Evolutionary conservation across 176 grass and related monocot species (phyloP), one percentile per base, ranked within the genome.

Genomic region (Aegilops umbellulata): DNA sequence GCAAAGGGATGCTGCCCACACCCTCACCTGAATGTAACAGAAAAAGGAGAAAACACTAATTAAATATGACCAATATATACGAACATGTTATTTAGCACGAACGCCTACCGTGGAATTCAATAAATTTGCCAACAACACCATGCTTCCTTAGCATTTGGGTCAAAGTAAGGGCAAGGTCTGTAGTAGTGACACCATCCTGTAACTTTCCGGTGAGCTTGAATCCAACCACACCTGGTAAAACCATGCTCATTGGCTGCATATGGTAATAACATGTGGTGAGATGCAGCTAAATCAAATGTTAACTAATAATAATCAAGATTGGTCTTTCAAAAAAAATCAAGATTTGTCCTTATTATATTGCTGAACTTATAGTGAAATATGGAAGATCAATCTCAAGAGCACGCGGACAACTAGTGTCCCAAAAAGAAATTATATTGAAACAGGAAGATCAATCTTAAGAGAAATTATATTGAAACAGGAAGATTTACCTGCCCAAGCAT

Each of bases 201-300:
- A 98, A 81, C 71, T 93, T 93, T 55, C 95, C 95, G 62, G 81
- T 83, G 63, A 98, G 78, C 63, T 95, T 92, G 77, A 98, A 95
- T 41, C 95, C 95, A 83, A 98, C 91, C 8, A 98, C 95, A 69
- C 95, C 95, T 35, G 93, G 95, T 72, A 98, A 90, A 78, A 98
- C 95, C 95, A 98, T 98, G 87, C 95, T 98, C 95, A 98, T 98
- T 36, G 95, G 93, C 93, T 98, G 89, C 84, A 77, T 41, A 80
- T 76, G 41, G 72, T 10, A 90, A 78, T 36, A 78, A 68, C 14
- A 42, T 60, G 77, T 38, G 74, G 60, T 60, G 61, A 92, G 53
- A 1, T 34, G 7, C 25, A 65, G 29, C 20, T 51, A 65, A 20
- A 69, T 63, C 35, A 69, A 82, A 77, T 29, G 8, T 31, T 65